phyloP scores from a whole-genome alignment of 129 eudicot genomes.

The Flaveria linearis region DNA sequence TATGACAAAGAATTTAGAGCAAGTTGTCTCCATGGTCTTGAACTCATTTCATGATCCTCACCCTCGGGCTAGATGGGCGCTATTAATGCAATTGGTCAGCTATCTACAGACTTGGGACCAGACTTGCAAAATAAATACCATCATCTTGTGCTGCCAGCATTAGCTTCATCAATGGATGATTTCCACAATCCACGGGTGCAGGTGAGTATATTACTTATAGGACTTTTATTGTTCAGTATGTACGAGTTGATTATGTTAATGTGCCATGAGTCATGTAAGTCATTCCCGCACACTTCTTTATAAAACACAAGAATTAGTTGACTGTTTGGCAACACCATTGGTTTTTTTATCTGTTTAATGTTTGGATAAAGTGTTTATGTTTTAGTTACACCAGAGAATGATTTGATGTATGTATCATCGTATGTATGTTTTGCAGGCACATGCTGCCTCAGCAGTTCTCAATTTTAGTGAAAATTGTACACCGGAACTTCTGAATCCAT shows the following conservation, averaged over 20 bases:
- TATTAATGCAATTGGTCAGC: conserved; percentile 94
- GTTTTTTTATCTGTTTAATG: background rate
- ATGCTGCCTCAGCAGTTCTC: conserved; percentile 93
- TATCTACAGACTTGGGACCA: conserved; percentile 96
- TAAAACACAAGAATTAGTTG: background rate
- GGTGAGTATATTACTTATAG: conserved; percentile 50
- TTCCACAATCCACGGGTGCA: conserved; percentile 91
- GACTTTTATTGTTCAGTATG: background rate
- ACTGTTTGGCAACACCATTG: background rate
- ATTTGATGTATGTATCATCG: background rate
- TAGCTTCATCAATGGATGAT: conserved; percentile 92
- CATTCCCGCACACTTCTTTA: background rate
- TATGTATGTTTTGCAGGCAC: conserved; percentile 66
- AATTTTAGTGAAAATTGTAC: conserved; percentile 97
- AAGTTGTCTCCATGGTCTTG: conserved; percentile 83
- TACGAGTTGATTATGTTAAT: conserved; percentile 7
- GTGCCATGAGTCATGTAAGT: background rate
- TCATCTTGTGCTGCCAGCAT: conserved; percentile 74
- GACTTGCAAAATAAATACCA: conserved; percentile 88
- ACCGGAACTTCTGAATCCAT: conserved; percentile 85
- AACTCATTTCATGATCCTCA: conserved; percentile 92
- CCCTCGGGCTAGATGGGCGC: conserved; percentile 99
- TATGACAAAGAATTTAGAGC: conserved; percentile 87
- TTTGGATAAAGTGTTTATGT: conserved; percentile 5
- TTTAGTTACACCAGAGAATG: conserved; percentile 5